These are phyloP conservation scores for Pueraria montana DNA, from an alignment of 306 rosid species.

Conservation along the genomic window DNA sequence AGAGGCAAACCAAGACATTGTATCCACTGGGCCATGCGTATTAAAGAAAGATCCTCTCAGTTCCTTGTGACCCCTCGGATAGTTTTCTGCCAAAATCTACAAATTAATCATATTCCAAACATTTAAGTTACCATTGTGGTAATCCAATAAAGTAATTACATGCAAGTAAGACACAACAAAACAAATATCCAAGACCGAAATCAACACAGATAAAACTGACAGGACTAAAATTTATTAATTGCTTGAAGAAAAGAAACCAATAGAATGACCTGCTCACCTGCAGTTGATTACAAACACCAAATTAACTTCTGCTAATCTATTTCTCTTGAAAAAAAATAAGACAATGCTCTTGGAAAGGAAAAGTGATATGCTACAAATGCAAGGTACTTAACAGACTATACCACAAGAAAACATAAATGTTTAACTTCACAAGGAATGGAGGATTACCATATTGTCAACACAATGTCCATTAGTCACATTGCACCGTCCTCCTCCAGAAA, in stretches of 20 bases:
- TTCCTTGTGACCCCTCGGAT: slow-evolving; percentile 95
- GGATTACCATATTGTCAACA: slow-evolving; percentile 70
- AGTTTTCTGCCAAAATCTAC: slow-evolving; percentile 91
- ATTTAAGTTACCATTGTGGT: slow-evolving; percentile 1
- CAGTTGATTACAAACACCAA: slow-evolving; percentile 17
- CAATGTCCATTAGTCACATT: slow-evolving; percentile 94
- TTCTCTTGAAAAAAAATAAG: not conserved
- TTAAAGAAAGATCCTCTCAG: slow-evolving; percentile 88
- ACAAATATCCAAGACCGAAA: slow-evolving; percentile 27
- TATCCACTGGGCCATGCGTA: slow-evolving; percentile 75
- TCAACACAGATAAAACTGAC: not conserved
- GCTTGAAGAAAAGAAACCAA: slow-evolving; percentile 19
- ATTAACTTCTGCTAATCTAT: not conserved
- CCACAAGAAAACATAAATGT: slow-evolving; percentile 4
- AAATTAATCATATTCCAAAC: slow-evolving; percentile 51
- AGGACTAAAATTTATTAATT: slow-evolving; percentile 16
- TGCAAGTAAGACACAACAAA: slow-evolving; percentile 33
- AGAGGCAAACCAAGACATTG: slow-evolving; percentile 95
- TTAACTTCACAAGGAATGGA: slow-evolving; percentile 19
- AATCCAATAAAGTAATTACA: slow-evolving; percentile 28
- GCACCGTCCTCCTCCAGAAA: slow-evolving; percentile 97
- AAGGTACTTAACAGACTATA: slow-evolving; percentile 17
- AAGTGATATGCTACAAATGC: not conserved
- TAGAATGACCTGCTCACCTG: slow-evolving; percentile 6
- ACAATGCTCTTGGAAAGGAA: not conserved